Base-by-base conservation (phyloP, 345 rosid species). In the Bruguiera sexangula region DNA sequence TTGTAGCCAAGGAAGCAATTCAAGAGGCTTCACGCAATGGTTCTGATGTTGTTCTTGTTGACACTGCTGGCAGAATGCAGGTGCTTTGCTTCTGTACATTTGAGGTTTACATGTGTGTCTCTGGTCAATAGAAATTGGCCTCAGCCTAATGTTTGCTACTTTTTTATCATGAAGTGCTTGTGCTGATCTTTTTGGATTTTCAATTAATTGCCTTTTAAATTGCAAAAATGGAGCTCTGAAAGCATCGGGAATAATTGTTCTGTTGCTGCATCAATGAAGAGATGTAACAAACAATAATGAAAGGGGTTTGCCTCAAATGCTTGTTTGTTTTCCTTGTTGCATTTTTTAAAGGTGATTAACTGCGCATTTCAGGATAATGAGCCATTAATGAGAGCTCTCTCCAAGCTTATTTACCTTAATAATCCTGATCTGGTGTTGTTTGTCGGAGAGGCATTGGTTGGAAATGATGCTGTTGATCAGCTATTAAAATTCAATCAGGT, bases 51-150 rank as follows among this genome's bases (percentile, higher is more conserved):
- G 96, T 95, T 75, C 97, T 95, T 75, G 99, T 92, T 66, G 99
- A 96, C 79, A 96, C 99, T 18, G 99, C 99, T 68, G 99, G 99
- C 69, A 84, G 99, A 64, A 95, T 92, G 97, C 98, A 93, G 91
- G 94, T 88, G 73, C 26, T 53, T 30, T 32, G 16, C 60, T 36
- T 34, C 7, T 1, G 16, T 43, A 43, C 50, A 43, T 43, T 43
- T 29, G 60, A 56, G 62, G 54, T 56, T 63, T 18, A 39, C 48
- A 0, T 0, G 18, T 13, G 18, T 15, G 50, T 43, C 4, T 43
- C 50, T 43, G 50, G 5, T 43, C 18, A 3, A 13, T 10, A 2
- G 48, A 37, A 37, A 37, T 37, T 8, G 43, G 26, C 60, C 24
- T 10, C 15, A 22, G 18, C 60, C 11, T 55, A 8, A 21, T 56